Conservation (phyloP, 2,329 filamentous ascomycete genomes). For the Stagonosporopsis vannaccii region DNA sequence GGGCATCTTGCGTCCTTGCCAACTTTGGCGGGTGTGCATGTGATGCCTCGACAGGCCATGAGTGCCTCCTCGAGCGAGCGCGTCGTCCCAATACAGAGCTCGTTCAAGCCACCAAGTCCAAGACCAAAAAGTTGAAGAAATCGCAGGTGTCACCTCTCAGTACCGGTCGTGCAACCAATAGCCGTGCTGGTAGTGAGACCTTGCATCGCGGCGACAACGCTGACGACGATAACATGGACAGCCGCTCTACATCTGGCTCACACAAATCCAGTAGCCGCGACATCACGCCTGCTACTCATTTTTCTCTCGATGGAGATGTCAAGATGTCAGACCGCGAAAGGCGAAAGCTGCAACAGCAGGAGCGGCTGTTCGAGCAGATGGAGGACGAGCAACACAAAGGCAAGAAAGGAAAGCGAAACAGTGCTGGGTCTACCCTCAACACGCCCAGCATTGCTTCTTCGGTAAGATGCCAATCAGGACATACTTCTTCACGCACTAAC, state of each 20-base stretch:
- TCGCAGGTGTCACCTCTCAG: constrained; percentile 62
- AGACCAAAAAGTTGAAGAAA: constrained; percentile 58
- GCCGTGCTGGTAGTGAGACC: constrained; percentile 66
- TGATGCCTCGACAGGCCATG: constrained; percentile 52
- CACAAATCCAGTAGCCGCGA: constrained; percentile 67
- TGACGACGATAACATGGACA: constrained; percentile 65
- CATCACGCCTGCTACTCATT: constrained; percentile 64
- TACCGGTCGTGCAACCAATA: constrained; percentile 61
- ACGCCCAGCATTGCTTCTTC: constrained; percentile 57
- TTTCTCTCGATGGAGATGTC: constrained; percentile 54
- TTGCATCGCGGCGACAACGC: constrained; percentile 56
- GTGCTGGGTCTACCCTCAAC: constrained; percentile 61
- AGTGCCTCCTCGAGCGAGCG: constrained; percentile 48
- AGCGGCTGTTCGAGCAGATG: constrained; percentile 67
- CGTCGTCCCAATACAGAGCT: constrained; percentile 43
- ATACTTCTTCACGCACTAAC: constrained; percentile 32
- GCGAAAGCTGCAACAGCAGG: constrained; percentile 68
- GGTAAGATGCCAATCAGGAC: constrained; percentile 38
- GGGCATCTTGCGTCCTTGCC: constrained; percentile 74
- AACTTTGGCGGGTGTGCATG: constrained; percentile 84
- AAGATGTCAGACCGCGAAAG: constrained; percentile 68
- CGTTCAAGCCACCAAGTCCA: constrained; percentile 49
- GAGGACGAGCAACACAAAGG: constrained; percentile 63
- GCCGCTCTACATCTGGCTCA: constrained; percentile 64
- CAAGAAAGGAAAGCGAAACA: constrained; percentile 64